Conservation (phyloP, 2,329 filamentous ascomycete species). For the Sodiomyces alkalinus region DNA sequence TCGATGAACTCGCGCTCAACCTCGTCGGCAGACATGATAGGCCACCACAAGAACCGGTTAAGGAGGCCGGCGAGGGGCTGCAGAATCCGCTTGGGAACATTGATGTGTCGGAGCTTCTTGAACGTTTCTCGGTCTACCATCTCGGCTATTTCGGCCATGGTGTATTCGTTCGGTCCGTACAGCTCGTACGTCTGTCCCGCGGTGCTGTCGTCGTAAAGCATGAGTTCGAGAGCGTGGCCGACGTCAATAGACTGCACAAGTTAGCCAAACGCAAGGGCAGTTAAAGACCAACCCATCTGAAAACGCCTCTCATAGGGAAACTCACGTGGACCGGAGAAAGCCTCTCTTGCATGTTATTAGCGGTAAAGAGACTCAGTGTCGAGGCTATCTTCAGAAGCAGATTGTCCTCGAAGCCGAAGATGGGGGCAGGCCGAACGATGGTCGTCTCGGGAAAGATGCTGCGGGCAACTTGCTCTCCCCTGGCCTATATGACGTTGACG, state of each 20-base stretch:
- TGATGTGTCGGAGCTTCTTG: slow-evolving; percentile 80
- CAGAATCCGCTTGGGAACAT: slow-evolving; percentile 67
- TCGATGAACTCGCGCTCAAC: slow-evolving; percentile 88
- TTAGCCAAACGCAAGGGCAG: neutral
- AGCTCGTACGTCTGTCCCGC: slow-evolving; percentile 87
- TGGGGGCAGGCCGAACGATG: slow-evolving; percentile 81
- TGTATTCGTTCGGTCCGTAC: slow-evolving; percentile 87
- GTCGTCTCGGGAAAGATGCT: slow-evolving; percentile 93
- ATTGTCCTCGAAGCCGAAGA: slow-evolving; percentile 92
- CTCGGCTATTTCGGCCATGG: slow-evolving; percentile 69
- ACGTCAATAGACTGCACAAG: slow-evolving; percentile 66
- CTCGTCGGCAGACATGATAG: slow-evolving; percentile 65
- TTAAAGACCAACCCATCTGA: neutral
- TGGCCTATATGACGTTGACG: too few relatives aligned
- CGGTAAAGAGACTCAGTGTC: slow-evolving; percentile 67
- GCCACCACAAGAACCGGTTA: slow-evolving; percentile 84
- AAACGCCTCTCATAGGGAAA: slow-evolving; percentile 8
- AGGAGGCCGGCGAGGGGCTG: slow-evolving; percentile 61
- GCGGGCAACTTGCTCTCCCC: slow-evolving; percentile 69
- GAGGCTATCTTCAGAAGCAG: slow-evolving; percentile 76
- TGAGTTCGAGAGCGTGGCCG: slow-evolving; percentile 72
- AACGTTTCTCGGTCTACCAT: slow-evolving; percentile 86
- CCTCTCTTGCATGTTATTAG: slow-evolving; percentile 86
- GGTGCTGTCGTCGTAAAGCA: slow-evolving; percentile 83
- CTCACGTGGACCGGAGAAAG: slow-evolving; percentile 82